Conservation (phyloP, 148 eudicot genomes). For the Chenopodium suecicum region DNA sequence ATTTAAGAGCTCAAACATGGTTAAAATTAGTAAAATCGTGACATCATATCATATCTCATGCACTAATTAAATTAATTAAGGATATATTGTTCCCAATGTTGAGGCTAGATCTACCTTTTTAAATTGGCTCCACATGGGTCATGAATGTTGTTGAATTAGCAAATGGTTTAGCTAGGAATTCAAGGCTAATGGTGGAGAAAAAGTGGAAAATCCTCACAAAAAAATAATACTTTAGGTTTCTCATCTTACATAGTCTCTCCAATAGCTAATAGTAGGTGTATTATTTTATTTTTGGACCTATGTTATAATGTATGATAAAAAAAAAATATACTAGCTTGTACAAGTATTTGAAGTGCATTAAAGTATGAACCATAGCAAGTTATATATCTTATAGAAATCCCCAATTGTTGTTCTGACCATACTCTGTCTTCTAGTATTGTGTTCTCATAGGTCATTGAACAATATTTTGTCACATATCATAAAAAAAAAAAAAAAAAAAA, state of each 20-base stretch:
- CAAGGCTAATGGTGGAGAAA: constrained; percentile 33
- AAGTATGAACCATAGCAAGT: constrained; percentile 15
- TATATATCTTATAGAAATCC: constrained; percentile 25
- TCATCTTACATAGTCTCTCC: background rate
- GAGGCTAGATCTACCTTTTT: constrained; percentile 18
- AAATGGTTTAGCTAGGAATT: constrained; percentile 34
- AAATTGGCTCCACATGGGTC: constrained; percentile 30
- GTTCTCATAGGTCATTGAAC: constrained; percentile 30
- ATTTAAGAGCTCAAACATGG: too few species aligned
- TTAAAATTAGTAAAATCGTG: background rate
- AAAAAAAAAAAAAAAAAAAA: too few species aligned
- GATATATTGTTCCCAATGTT: constrained; percentile 20
- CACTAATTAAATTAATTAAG: background rate
- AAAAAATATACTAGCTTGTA: too few species aligned
- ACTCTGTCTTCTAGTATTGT: constrained; percentile 23
- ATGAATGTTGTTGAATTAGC: constrained; percentile 2
- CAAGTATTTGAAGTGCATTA: background rate
- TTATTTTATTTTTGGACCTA: background rate
- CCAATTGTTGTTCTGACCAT: constrained; percentile 32
- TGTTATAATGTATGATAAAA: background rate
- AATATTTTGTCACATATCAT: background rate
- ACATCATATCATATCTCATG: constrained; percentile 15
- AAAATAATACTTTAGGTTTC: background rate
- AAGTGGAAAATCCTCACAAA: background rate
- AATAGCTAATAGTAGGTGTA: background rate